A percentile compares a stretch with the other conserved stretches of the same genome.
Conservation (phyloP, 2,329 filamentous ascomycete species). For the Penicillium rolfsii region DNA sequence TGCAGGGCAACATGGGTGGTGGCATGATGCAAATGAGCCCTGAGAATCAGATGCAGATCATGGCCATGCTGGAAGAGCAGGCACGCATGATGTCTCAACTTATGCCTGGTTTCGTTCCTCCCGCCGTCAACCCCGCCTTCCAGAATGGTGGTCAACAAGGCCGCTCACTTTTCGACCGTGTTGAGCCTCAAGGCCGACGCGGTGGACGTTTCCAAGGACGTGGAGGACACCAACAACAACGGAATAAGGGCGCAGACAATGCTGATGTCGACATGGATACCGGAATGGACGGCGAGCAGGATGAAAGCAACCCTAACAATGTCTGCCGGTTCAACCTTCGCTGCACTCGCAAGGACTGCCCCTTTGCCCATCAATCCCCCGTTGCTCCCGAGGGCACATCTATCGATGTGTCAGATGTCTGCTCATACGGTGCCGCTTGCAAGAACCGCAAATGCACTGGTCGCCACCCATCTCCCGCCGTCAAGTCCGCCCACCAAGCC, state of each 20-base stretch:
- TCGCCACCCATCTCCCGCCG: conserved; percentile 88
- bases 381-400: conserved; percentile 76
- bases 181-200: conserved; percentile 57
- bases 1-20: conserved; percentile 46
- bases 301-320: conserved; percentile 62
- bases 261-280: conserved; percentile 47
- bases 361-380: conserved; percentile 92
- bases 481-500: conserved; percentile 74
- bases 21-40: conserved; percentile 61
- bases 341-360: conserved; percentile 88
- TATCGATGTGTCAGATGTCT: conserved; percentile 78
- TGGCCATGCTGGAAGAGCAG: conserved; percentile 81
- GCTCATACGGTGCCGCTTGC: conserved; percentile 85
- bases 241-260: conserved; percentile 31
- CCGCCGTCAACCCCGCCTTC: conserved; percentile 59
- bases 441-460: conserved; percentile 94
- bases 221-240: conserved; percentile 13
- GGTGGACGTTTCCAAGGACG: conserved; percentile 60
- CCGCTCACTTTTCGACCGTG: conserved; percentile 74
- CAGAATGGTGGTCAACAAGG: conserved; percentile 51
- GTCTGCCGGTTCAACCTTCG: conserved; percentile 87
- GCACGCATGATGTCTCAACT: conserved; percentile 81
- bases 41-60: conserved; percentile 73
- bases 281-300: conserved; percentile 48
- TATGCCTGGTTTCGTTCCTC: conserved; percentile 59